phyloP scores from a whole-genome alignment of 1,139 yeast species.

The Yamadazyma membranifaciens region DNA sequence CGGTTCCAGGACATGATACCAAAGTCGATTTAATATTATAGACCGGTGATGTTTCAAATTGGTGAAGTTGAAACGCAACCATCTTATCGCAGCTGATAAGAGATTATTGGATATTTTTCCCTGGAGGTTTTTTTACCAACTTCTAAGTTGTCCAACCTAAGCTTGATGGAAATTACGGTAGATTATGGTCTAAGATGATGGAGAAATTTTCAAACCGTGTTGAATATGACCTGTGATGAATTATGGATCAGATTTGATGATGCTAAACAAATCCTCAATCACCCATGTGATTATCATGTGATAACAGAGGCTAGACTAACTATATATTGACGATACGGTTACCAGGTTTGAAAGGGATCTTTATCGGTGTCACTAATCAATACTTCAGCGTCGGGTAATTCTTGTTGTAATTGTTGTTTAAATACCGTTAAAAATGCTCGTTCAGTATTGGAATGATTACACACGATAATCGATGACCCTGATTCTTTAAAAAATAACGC shows the following conservation, averaged over 20 bases:
- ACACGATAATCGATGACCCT: conserved; percentile 72
- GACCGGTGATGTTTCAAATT: not conserved
- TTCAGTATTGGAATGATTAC: conserved; percentile 92
- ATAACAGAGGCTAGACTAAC: not conserved
- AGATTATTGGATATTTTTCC: not conserved
- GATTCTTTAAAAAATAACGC: conserved; percentile 66
- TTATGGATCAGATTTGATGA: not conserved
- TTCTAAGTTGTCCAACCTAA: no score
- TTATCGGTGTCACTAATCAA: conserved; percentile 48
- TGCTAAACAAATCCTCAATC: not conserved
- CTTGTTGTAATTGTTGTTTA: conserved; percentile 45
- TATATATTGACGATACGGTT: conserved; percentile 3
- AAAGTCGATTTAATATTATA: conserved; percentile 37
- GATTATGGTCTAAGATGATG: not conserved
- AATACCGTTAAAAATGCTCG: conserved; percentile 69
- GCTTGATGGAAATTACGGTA: not conserved
- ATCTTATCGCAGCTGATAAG: not conserved
- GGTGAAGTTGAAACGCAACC: not conserved
- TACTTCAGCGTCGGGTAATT: conserved; percentile 45
- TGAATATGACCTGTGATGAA: not conserved
- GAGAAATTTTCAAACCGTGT: no score
- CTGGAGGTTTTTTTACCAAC: not conserved
- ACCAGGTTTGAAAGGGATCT: conserved; percentile 54
- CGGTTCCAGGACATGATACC: conserved; percentile 40
- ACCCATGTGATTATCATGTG: not conserved